Percentiles rank a stretch among this genome's conserved stretches.
Conservation (phyloP, 768 basidiomycete genomes). For the Leccinum ochraceum region DNA sequence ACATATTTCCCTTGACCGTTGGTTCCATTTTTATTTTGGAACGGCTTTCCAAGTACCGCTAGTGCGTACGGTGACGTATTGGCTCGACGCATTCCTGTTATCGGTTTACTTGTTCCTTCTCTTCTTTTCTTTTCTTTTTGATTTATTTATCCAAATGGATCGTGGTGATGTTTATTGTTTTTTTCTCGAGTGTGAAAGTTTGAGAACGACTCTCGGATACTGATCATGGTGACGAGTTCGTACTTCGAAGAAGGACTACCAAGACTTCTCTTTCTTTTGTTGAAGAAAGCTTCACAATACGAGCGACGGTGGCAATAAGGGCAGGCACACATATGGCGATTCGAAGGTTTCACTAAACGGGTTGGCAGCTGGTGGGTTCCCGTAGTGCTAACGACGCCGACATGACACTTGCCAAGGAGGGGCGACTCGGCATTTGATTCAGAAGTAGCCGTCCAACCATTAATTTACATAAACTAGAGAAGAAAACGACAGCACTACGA, state of each 20-base stretch:
- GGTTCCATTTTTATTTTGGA: slow-evolving; percentile 8
- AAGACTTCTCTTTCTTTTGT: neutral
- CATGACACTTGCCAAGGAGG: neutral
- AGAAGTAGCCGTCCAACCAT: neutral
- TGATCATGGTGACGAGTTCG: neutral
- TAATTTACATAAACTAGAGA: neutral
- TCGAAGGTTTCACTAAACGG: too few relatives aligned
- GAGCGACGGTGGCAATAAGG: neutral
- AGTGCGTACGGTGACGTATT: slow-evolving; percentile 22
- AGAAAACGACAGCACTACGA: neutral
- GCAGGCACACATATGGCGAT: neutral
- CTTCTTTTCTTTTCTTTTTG: neutral
- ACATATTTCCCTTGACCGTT: slow-evolving; percentile 6
- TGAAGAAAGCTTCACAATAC: neutral
- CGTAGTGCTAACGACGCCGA: too few relatives aligned
- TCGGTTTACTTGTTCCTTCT: slow-evolving; percentile 1
- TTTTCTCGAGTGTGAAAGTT: neutral
- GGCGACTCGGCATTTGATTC: neutral
- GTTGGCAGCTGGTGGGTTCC: neutral
- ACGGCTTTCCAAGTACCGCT: slow-evolving; percentile 22
- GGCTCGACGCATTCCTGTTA: slow-evolving; percentile 23
- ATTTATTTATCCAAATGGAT: slow-evolving; percentile 20
- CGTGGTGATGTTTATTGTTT: slow-evolving; percentile 4
- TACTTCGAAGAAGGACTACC: neutral
- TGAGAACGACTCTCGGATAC: neutral